phyloP scores from a whole-genome alignment of 2,329 filamentous ascomycete species.

The Neofusicoccum parvum region DNA sequence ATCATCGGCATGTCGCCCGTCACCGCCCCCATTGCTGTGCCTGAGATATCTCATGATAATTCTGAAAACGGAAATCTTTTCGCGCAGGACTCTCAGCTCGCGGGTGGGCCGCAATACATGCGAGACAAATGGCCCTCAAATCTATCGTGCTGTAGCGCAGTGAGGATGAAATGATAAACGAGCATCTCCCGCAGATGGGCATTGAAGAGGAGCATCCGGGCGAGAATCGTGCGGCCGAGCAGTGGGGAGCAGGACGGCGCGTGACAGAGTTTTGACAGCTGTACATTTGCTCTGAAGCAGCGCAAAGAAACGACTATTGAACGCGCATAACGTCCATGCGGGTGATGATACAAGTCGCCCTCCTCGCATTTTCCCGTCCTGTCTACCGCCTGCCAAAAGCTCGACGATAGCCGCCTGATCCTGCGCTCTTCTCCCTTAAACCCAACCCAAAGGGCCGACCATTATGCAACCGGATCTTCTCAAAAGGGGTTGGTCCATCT shows the following conservation, averaged over 20 bases:
- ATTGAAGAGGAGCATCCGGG: background rate
- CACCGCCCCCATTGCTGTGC: constrained; percentile 17
- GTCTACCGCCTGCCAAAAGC: constrained; percentile 7
- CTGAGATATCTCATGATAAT: constrained; percentile 5
- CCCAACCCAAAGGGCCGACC: constrained; percentile 4
- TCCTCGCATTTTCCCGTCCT: background rate
- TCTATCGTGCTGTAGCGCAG: background rate
- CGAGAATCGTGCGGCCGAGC: background rate
- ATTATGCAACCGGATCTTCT: constrained; percentile 4
- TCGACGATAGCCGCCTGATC: background rate
- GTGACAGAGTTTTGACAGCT: constrained; percentile 1
- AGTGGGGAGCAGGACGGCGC: background rate
- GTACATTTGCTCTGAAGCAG: constrained; percentile 21
- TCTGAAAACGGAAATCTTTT: background rate
- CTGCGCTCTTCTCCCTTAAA: background rate
- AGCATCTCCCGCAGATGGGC: background rate
- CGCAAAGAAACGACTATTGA: constrained; percentile 17
- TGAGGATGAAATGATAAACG: background rate
- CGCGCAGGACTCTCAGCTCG: background rate
- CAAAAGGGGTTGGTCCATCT: background rate
- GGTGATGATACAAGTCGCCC: constrained; percentile 21
- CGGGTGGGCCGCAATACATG: background rate
- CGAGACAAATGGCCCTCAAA: background rate
- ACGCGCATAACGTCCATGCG: constrained; percentile 14
- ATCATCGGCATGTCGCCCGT: constrained; percentile 11